Percentiles rank a stretch among this genome's conserved stretches.
Conservation (phyloP, 441 rosid genomes). For the Croton setiger region DNA sequence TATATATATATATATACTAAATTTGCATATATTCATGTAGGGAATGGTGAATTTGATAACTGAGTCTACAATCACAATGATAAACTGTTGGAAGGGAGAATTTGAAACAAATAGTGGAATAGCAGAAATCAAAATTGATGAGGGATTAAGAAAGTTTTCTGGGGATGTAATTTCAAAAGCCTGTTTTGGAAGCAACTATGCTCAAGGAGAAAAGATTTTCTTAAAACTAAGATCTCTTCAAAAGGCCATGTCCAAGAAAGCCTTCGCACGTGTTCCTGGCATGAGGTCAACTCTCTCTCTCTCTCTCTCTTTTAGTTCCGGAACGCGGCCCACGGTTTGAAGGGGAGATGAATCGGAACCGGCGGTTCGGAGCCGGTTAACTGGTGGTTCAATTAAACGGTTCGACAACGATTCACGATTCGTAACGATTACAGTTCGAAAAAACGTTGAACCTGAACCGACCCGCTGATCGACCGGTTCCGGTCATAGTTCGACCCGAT, state of each 20-base stretch:
- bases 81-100: constrained; percentile 38
- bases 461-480: too few relatives aligned
- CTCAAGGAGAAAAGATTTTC: constrained; percentile 44
- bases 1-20: too few relatives aligned
- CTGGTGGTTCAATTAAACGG: too few relatives aligned
- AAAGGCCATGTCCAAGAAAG: constrained; percentile 38
- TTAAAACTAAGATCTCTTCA: constrained; percentile 38
- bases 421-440: too few relatives aligned
- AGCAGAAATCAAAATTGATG: constrained; percentile 38
- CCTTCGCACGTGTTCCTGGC: constrained; percentile 38
- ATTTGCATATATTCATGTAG: constrained; percentile 14
- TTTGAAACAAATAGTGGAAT: constrained; percentile 32
- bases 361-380: too few relatives aligned
- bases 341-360: too few relatives aligned
- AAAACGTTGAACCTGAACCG: too few relatives aligned
- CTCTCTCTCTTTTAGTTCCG: too few relatives aligned
- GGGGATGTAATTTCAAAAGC: constrained; percentile 57
- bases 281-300: constrained; percentile 30
- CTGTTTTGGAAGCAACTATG: constrained; percentile 48
- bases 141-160: constrained; percentile 41
- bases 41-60: constrained; percentile 35
- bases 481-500: too few relatives aligned
- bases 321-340: too few relatives aligned
- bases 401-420: too few relatives aligned
- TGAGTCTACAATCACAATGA: constrained; percentile 32